Evolutionary conservation across 2,329 filamentous ascomycete genomes (phyloP), one percentile per base, ranked within the genome.

Genomic region (Diplodia corticola): DNA sequence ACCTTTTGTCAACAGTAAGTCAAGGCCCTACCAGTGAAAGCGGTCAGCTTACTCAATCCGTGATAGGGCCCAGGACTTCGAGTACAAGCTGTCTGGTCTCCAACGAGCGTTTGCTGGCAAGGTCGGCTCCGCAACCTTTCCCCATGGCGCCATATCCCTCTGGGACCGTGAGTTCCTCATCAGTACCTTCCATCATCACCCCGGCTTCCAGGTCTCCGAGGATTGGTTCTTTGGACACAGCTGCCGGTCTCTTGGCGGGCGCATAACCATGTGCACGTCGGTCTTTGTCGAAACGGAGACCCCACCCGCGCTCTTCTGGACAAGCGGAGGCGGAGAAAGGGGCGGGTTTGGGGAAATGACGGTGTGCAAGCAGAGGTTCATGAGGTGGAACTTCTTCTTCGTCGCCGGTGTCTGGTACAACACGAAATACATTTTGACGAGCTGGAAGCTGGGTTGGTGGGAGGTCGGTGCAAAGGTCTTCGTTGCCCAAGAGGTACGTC

Each of bases 161-260:
- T 84, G 82, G 79, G 70, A 83, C 64, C 75, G 79, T 1, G 71
- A 80, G n/a, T 80, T 83, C 46, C 73, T 84, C 9, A 77, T 80
- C 59, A 71, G 78, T 35, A 80, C 79, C 1, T 83, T 84, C 69
- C 73, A 80, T 64, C 75, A 81, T 35, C 82, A 84, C 67, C 82
- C 82, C 0, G 82, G 82, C 0, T 84, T 82, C 70, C 80, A 76
- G 1, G 79, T 84, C 9, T 82, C 79, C 0, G 82, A 84, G 60
- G 82, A 84, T 70, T 84, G 82, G 82, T 84, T 82, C 72, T 82
- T 84, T 46, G 82, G 82, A 0, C 80, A 84, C 70, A 79, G 80
- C 5, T 79, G 80, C 46, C 76, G 82, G 15, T 72, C 78, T 28
- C 72, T 81, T 17, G 81, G 82, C 6, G 80, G 76, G 5, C 75